Evolutionary conservation across 768 basidiomycete species (phyloP).

Genomic region (Asterophora lycoperdoides): DNA sequence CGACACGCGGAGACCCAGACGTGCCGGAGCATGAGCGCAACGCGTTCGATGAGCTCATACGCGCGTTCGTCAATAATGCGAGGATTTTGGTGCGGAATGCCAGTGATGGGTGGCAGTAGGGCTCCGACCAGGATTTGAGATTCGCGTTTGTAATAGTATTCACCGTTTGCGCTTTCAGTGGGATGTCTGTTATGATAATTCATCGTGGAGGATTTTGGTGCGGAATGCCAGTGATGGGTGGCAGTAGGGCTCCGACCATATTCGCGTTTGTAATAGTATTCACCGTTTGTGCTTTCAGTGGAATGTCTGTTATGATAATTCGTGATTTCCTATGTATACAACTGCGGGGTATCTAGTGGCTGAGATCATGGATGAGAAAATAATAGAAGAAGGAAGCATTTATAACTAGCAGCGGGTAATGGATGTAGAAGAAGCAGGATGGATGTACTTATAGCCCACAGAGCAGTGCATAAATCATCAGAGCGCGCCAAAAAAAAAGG

Average conservation of each 20-base stretch:
- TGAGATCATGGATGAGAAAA: no score
- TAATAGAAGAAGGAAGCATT: no score
- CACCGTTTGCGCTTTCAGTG: background rate
- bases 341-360: slow-evolving; percentile 6
- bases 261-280: no score
- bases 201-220: slow-evolving; percentile 79
- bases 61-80: slow-evolving; percentile 90
- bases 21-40: slow-evolving; percentile 59
- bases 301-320: no score
- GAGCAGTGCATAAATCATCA: no score
- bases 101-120: slow-evolving; percentile 43
- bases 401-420: no score
- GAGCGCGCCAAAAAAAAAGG: background rate
- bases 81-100: slow-evolving; percentile 85
- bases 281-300: background rate
- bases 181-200: no score
- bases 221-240: slow-evolving; percentile 65
- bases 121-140: background rate
- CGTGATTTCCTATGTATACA: slow-evolving; percentile 2
- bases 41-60: slow-evolving; percentile 88
- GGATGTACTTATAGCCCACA: background rate
- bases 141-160: no score
- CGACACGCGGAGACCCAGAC: slow-evolving; percentile 59
- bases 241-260: slow-evolving; percentile 23
- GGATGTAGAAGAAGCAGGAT: background rate